These are phyloP conservation scores for Globisporangium nunn DNA, from an alignment of 352 stramenopile genomes.

Conservation along the genomic window DNA sequence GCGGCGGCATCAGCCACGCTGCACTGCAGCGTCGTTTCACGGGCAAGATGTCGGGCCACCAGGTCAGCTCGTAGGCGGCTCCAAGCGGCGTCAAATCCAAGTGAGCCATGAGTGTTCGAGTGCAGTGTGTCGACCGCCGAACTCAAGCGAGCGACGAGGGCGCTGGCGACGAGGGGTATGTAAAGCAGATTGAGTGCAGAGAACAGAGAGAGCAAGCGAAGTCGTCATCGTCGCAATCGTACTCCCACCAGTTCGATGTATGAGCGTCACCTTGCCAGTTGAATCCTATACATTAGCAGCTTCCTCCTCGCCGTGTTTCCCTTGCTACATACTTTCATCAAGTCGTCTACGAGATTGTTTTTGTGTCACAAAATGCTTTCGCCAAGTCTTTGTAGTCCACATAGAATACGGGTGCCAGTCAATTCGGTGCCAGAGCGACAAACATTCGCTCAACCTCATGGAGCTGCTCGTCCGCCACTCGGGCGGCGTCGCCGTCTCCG, in stretches of 20 bases:
- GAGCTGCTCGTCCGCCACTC: conserved; percentile 29
- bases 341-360: too few relatives aligned
- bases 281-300: conserved; percentile 5
- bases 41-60: conserved; percentile 75
- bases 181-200: conserved; percentile 1
- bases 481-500: conserved; percentile 9
- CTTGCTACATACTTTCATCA: too few relatives aligned
- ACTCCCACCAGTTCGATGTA: too few relatives aligned
- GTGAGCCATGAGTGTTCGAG: background rate
- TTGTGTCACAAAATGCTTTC: too few relatives aligned
- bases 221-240: background rate
- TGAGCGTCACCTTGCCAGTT: background rate
- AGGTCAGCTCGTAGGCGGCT: conserved; percentile 20
- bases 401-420: conserved; percentile 10
- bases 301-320: too few relatives aligned
- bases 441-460: conserved; percentile 8
- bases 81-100: background rate
- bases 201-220: background rate
- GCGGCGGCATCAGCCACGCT: conserved; percentile 65
- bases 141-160: background rate
- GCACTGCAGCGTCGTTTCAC: conserved; percentile 74
- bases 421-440: background rate
- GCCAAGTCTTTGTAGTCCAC: background rate
- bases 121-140: background rate
- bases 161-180: background rate